Evolutionary conservation across 208 protist species (phyloP), one percentile per base, ranked within the genome.

Genomic region (Tritrichomonas musculus): DNA sequence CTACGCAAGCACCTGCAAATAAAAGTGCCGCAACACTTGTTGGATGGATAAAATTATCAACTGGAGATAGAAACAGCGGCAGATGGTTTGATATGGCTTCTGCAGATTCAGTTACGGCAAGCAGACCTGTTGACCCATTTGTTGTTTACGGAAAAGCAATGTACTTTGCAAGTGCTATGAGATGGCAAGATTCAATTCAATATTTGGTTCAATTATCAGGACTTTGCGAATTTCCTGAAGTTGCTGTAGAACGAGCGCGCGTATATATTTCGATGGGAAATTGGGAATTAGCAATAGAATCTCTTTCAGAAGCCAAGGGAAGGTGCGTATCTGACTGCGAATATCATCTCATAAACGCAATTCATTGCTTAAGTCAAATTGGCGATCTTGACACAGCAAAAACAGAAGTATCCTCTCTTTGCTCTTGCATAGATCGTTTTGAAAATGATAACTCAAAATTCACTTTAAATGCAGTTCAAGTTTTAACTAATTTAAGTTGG

Each of bases 31-130:
- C 77, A 3, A 47, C 77, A 5, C 77, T 88, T 50, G 41, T 88
- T 30, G 77, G 77, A 25, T 88, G 77, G 77, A 88, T 88, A 41
- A 88, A 88, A 88, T 33, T 88, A 13, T 53, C 47, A 8, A 14
- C 44, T 11, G 41, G 27, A 2, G 77, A 88, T 30, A 53, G 77
- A 88, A 88, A 88, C 39, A 60, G 47, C 27, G 77, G 77, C 33
- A 25, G 77, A 33, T 88, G 47, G 44, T 88, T 88, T 30, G 77
- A 88, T 88, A 88, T 88, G 77, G 77, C 77, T 17, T 53, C 44
- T 11, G 77, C 47, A 5, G 77, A 88, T 57, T 13, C 77, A 53
- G 33, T 47, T 22, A 88, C 41, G 39, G 8, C 44, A n/a, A 88
- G 13, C 5, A 44, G 57, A 36, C 20, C 44, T 22, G 47, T 39